A percentile compares a stretch with the other conserved stretches of the same genome.
Evolutionary conservation across 768 basidiomycete genomes (phyloP).

Genomic region (Serendipita vermifera): DNA sequence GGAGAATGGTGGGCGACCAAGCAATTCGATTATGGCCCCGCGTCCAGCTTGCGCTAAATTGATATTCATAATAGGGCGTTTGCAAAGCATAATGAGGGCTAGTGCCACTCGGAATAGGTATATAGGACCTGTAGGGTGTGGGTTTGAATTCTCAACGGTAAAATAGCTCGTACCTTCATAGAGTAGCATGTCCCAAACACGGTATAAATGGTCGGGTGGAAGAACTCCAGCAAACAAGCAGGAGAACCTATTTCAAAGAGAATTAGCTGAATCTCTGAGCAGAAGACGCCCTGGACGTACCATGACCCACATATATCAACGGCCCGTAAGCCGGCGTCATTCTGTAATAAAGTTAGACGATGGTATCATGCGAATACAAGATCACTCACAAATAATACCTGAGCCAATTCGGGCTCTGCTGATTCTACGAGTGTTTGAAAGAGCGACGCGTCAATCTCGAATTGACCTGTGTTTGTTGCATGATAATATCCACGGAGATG

Average conservation of each 20-base stretch:
- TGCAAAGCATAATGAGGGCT: slow-evolving; percentile 46
- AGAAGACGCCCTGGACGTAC: slow-evolving; percentile 27
- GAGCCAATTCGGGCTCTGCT: slow-evolving; percentile 45
- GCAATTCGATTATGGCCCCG: slow-evolving; percentile 35
- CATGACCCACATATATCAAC: slow-evolving; percentile 48
- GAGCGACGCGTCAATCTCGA: slow-evolving; percentile 64
- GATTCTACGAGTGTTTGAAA: slow-evolving; percentile 58
- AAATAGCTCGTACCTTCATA: slow-evolving; percentile 63
- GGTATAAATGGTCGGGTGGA: slow-evolving; percentile 49
- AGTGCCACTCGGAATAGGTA: slow-evolving; percentile 66
- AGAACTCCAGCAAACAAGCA: slow-evolving; percentile 56
- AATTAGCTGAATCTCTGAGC: not conserved
- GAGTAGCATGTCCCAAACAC: slow-evolving; percentile 75
- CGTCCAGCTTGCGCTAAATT: slow-evolving; percentile 26
- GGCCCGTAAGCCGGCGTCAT: slow-evolving; percentile 46
- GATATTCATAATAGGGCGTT: slow-evolving; percentile 45
- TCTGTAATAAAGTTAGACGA: not conserved
- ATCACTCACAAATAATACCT: slow-evolving; percentile 44
- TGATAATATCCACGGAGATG: slow-evolving; percentile 72
- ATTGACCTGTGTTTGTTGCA: slow-evolving; percentile 35
- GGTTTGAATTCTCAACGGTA: not conserved
- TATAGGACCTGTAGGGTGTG: slow-evolving; percentile 39
- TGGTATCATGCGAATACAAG: not conserved
- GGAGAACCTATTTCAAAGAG: slow-evolving; percentile 44
- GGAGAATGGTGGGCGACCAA: slow-evolving; percentile 36